Base-by-base conservation (phyloP, 2,329 filamentous ascomycete genomes). In the Colletotrichum sp. region DNA sequence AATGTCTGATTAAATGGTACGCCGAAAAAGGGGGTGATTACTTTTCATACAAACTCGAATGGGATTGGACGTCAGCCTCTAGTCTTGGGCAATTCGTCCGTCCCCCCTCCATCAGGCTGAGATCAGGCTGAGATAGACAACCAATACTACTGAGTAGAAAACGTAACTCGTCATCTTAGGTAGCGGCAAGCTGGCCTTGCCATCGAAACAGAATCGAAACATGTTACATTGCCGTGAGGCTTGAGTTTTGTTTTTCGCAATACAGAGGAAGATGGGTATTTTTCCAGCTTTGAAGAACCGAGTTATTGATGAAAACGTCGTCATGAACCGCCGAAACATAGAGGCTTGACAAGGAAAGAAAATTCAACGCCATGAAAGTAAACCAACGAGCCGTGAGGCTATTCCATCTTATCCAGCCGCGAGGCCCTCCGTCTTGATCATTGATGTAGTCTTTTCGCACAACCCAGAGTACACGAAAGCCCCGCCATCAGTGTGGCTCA, bases 401-500 rank as follows among this genome's bases (percentile, higher is more conserved):
- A 80, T 79, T 80, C 81, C 80, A 78, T 84, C 83, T 84, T 84
- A 74, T 80, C 80, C 77, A 83, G 83, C 83, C 83, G 83, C 81
- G 83, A 83, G 83, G 83, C 83, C 78, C 80, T 79, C 79, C 69
- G 78, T 73, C 81, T 80, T 83, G 80, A 76, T 68, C 60, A 26
- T 36, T 60, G 32, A 70, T 66, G 49, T 62, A 8, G 16, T 60
- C 16, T 71, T 62, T 68, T 67, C 30, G 36, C 62, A 36, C 55
- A 32, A 67, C 55, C 69, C 10, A 59, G 13, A 34, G 49, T 63
- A 60, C 34, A 72, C 55, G 60, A 69, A 69, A 70, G 71, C 67
- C 73, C 52, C 68, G 67, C 64, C 52, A 26, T 66, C 5, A 66
- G 73, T 69, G 64, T 65, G 28, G 67, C 68, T n/a, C 12, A 49